These are phyloP conservation scores for Pseudogymnoascus verrucosus DNA, from an alignment of 2,329 filamentous ascomycete genomes.

Conservation along the genomic window DNA sequence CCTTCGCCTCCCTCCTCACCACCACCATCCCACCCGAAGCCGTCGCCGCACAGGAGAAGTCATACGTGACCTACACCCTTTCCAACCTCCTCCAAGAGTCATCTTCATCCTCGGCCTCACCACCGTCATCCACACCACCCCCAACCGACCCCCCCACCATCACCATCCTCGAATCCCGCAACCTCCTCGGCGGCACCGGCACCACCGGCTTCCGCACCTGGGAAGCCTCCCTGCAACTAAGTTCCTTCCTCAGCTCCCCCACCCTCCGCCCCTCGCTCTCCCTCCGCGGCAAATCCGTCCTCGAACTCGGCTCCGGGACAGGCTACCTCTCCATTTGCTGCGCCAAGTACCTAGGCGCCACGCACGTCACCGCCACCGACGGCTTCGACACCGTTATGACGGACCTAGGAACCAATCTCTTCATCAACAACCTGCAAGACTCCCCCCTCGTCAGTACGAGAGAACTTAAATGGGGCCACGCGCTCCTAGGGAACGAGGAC, in stretches of 20 bases:
- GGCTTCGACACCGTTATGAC: slow-evolving; percentile 66
- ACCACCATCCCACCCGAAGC: slow-evolving; percentile 56
- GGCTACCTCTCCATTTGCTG: slow-evolving; percentile 69
- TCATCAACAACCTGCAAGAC: slow-evolving; percentile 56
- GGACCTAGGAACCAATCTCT: slow-evolving; percentile 58
- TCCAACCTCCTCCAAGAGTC: slow-evolving; percentile 13
- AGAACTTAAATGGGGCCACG: slow-evolving; percentile 40
- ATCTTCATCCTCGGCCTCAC: neutral
- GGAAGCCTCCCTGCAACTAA: slow-evolving; percentile 71
- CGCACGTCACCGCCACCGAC: slow-evolving; percentile 60
- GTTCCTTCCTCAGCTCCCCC: slow-evolving; percentile 51
- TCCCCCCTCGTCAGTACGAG: slow-evolving; percentile 47
- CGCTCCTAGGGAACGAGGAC: slow-evolving; percentile 28
- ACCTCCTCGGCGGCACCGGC: slow-evolving; percentile 60
- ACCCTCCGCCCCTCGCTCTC: slow-evolving; percentile 18
- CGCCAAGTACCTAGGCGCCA: slow-evolving; percentile 54
- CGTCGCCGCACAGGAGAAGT: slow-evolving; percentile 60
- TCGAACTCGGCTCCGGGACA: slow-evolving; percentile 71
- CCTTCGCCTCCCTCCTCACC: slow-evolving; percentile 57
- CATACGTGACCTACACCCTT: slow-evolving; percentile 63
- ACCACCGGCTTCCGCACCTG: slow-evolving; percentile 74
- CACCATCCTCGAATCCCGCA: slow-evolving; percentile 60
- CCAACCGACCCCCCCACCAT: slow-evolving; percentile 31
- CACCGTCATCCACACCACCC: neutral
- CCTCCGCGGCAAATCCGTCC: slow-evolving; percentile 47